A percentile compares a stretch with the other conserved stretches of the same genome.
Evolutionary conservation across 1,139 yeast species (phyloP).

Genomic region (Sugiyamaella grinbergsii): DNA sequence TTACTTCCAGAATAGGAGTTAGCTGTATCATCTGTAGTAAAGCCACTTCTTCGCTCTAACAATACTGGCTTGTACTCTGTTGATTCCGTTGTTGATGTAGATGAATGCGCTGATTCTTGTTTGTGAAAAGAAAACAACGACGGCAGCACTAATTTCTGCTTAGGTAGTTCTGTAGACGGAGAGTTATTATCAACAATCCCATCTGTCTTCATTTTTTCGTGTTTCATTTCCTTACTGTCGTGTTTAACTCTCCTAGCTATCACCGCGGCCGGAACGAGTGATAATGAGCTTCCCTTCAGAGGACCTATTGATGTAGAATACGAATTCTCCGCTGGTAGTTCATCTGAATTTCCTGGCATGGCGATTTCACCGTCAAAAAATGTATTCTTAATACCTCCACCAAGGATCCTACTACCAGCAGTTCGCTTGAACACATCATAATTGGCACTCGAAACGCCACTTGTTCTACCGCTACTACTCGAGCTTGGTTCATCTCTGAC

Average conservation of each 20-base stretch:
- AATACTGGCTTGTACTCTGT: conserved; percentile 24
- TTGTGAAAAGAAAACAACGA: conserved; percentile 25
- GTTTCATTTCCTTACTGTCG: conserved; percentile 20
- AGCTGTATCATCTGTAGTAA: background rate
- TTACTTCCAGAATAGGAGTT: background rate
- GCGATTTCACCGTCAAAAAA: conserved; percentile 34
- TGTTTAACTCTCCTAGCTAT: conserved; percentile 36
- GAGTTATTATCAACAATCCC: background rate
- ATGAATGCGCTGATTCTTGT: conserved; percentile 4
- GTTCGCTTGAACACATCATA: conserved; percentile 10
- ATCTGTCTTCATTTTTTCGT: background rate
- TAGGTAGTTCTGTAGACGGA: background rate
- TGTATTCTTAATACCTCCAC: conserved; percentile 33
- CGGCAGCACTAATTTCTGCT: conserved; percentile 13
- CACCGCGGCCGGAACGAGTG: conserved; percentile 35
- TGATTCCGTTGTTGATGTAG: conserved; percentile 17
- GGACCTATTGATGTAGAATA: conserved; percentile 9
- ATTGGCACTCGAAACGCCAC: conserved; percentile 10
- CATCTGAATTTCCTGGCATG: conserved; percentile 15
- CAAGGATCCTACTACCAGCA: conserved; percentile 27
- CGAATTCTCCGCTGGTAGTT: background rate
- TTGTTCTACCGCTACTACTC: conserved; percentile 20
- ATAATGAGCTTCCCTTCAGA: conserved; percentile 19
- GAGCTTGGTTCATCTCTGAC: background rate
- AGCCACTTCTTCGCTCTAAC: conserved; percentile 21